Percentiles rank a stretch among this genome's conserved stretches.
Evolutionary conservation across 768 basidiomycete genomes (phyloP).

Genomic region (Rhizopogon vulgaris): DNA sequence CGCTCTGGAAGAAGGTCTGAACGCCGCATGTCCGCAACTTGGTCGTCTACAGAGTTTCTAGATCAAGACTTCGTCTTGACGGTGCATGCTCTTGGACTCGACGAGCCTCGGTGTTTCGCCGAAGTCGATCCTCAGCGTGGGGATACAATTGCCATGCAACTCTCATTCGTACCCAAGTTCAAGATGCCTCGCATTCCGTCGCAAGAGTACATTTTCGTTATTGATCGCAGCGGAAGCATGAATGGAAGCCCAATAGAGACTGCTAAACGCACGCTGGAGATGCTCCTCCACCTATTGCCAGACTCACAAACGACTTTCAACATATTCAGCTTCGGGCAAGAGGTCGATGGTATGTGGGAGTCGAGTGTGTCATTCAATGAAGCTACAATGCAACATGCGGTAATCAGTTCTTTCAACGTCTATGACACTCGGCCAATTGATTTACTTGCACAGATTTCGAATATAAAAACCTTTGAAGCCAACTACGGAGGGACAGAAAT

Average conservation of each 20-base stretch:
- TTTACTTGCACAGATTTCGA: slow-evolving; percentile 26
- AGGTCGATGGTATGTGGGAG: slow-evolving; percentile 28
- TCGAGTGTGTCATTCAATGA: slow-evolving; percentile 27
- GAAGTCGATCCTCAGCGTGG: slow-evolving; percentile 29
- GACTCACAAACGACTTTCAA: slow-evolving; percentile 41
- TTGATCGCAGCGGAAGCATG: slow-evolving; percentile 61
- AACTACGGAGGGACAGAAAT: slow-evolving; percentile 51
- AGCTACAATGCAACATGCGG: slow-evolving; percentile 29
- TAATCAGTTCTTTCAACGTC: slow-evolving; percentile 11
- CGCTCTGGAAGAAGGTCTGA: slow-evolving; percentile 29
- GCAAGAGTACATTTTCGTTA: slow-evolving; percentile 57
- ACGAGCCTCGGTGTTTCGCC: slow-evolving; percentile 51
- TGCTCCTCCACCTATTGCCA: slow-evolving; percentile 48
- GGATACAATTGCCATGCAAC: slow-evolving; percentile 41
- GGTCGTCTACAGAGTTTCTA: slow-evolving; percentile 37
- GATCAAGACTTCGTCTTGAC: slow-evolving; percentile 45
- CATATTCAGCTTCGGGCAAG: slow-evolving; percentile 46
- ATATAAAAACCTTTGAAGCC: slow-evolving; percentile 35
- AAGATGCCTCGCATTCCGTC: slow-evolving; percentile 32
- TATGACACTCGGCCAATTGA: slow-evolving; percentile 7
- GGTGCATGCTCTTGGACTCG: slow-evolving; percentile 42
- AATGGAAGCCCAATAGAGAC: slow-evolving; percentile 30
- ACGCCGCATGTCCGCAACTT: slow-evolving; percentile 34
- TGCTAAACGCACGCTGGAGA: slow-evolving; percentile 40
- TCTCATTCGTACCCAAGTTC: slow-evolving; percentile 51